Conservation (phyloP, 768 basidiomycete genomes). For the Leccinum arenicola region DNA sequence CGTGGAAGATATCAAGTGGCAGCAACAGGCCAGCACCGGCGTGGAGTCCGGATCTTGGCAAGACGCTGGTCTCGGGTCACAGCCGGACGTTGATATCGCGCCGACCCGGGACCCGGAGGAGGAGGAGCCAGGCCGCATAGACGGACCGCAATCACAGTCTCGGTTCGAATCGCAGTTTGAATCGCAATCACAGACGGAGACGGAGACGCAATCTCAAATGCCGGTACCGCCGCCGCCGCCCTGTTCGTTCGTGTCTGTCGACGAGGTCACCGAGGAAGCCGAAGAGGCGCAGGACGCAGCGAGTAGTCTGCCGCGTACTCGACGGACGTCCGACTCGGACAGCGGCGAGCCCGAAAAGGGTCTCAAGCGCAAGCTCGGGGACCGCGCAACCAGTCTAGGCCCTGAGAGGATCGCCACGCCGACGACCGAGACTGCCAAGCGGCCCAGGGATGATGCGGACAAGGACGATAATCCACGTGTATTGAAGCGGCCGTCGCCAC, state of each 20-base stretch:
- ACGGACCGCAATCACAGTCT: neutral
- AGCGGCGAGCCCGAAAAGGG: constrained; percentile 52
- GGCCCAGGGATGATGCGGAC: constrained; percentile 61
- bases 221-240: constrained; percentile 1
- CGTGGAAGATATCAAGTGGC: constrained; percentile 76
- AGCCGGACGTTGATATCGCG: constrained; percentile 3
- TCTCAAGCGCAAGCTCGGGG: constrained; percentile 65
- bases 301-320: constrained; percentile 23
- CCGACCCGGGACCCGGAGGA: constrained; percentile 6
- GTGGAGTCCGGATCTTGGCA: constrained; percentile 4
- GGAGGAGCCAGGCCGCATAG: neutral
- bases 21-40: constrained; percentile 33
- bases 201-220: neutral
- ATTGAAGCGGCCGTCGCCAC: constrained; percentile 61
- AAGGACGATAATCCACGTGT: constrained; percentile 62
- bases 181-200: neutral
- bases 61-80: constrained; percentile 7
- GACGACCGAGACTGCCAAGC: constrained; percentile 46
- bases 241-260: constrained; percentile 17
- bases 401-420: constrained; percentile 35
- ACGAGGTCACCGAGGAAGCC: constrained; percentile 26
- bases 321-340: constrained; percentile 44
- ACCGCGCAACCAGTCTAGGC: constrained; percentile 64
- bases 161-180: neutral
- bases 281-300: constrained; percentile 31